Conservation (phyloP, 2,329 filamentous ascomycete genomes). For the Graphiopsis chlorocephala region DNA sequence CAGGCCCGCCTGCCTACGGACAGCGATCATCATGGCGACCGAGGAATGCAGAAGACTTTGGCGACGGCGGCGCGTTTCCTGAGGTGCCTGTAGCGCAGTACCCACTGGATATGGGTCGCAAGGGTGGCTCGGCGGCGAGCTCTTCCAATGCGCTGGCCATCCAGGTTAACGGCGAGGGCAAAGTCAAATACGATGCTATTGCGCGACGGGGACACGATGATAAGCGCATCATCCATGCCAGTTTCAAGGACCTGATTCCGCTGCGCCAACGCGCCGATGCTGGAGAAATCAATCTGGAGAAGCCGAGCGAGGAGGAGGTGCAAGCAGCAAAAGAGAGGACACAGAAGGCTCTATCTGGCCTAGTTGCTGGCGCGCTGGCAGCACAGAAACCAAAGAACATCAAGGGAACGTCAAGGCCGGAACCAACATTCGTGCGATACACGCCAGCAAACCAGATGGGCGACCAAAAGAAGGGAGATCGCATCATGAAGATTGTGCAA, state of each 20-base stretch:
- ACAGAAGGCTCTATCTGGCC: slow-evolving; percentile 74
- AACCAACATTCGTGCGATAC: slow-evolving; percentile 91
- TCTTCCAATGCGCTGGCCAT: slow-evolving; percentile 86
- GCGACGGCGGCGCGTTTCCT: slow-evolving; percentile 92
- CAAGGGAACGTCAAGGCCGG: slow-evolving; percentile 73
- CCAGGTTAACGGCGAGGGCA: slow-evolving; percentile 85
- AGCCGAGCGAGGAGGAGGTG: slow-evolving; percentile 82
- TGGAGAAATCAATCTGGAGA: slow-evolving; percentile 82
- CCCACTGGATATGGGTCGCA: slow-evolving; percentile 89
- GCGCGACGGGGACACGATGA: slow-evolving; percentile 84
- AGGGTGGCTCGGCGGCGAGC: slow-evolving; percentile 53
- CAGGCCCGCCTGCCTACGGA: slow-evolving; percentile 83
- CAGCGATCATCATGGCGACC: slow-evolving; percentile 89
- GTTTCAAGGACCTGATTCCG: slow-evolving; percentile 95
- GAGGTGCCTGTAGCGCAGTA: slow-evolving; percentile 94
- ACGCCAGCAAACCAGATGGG: slow-evolving; percentile 98
- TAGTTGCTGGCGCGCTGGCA: slow-evolving; percentile 82
- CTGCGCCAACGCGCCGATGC: slow-evolving; percentile 88
- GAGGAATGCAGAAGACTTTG: slow-evolving; percentile 83
- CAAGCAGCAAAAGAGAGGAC: slow-evolving; percentile 82
- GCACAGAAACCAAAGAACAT: slow-evolving; percentile 96
- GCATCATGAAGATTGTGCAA: slow-evolving; percentile 98
- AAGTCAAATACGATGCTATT: slow-evolving; percentile 95
- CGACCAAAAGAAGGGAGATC: slow-evolving; percentile 80
- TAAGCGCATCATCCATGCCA: slow-evolving; percentile 82